Base-by-base conservation (phyloP, 225 moss, liverwort and hornwort genomes). In the Sphagnum tenellum region DNA sequence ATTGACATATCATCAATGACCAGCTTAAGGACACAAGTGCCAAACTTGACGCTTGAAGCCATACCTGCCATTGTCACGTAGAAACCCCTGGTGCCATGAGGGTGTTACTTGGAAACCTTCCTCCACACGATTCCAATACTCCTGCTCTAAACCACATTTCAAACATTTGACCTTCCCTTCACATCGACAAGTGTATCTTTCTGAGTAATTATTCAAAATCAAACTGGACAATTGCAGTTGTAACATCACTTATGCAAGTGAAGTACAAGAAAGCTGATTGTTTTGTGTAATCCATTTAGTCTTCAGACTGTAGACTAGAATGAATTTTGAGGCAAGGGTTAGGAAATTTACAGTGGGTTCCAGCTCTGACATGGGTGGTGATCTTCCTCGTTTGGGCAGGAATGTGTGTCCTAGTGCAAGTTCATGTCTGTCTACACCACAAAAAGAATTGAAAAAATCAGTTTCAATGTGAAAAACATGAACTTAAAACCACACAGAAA, bases 41-140 rank as follows among this genome's bases (percentile, higher is more conserved):
- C 1, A 59, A 48, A 60, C 2, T 13, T 9, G 12, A 55, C 50
- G 46, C 4, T 9, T 47, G 59, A 47, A n/a, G 48, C 61, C 75
- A 47, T 29, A 96, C 96, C 74, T 89, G 81, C 87, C 90, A 66
- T 90, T 86, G 75, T 98, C 90, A 45, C 75, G 68, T 44, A 98
- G 69, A 55, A 50, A 87, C 61, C 96, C 96, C 77, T 98, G 96
- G 81, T 93, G 96, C 96, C 96, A 93, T 49, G 82, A 86, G 8
- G 96, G 93, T 7, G 96, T 89, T 49, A 89, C 93, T 84, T 98
- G 96, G 70, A 88, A 98, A 4, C 96, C 96, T 76, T 98, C 87
- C 72, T 93, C 86, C 64, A 89, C 87, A 70, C 87, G 79, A 70
- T 90, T 86, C 76, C 75, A 47, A 72, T 90, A 98, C 73, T 90